Evolutionary conservation across 805 yeast genomes (phyloP).

Genomic region (Metschnikowia matae): DNA sequence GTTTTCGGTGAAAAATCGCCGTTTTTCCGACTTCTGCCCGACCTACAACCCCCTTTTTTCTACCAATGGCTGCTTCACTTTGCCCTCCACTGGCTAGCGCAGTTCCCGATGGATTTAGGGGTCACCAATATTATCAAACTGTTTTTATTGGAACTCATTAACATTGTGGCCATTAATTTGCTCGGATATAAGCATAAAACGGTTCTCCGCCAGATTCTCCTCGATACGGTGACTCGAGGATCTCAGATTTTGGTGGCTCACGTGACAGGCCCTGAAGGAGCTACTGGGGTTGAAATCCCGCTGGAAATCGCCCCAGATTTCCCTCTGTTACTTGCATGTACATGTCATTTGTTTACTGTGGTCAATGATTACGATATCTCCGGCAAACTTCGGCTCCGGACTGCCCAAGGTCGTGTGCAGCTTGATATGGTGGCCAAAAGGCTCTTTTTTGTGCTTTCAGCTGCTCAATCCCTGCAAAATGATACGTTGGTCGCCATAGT

Average conservation of each 20-base stretch:
- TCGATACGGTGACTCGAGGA: constrained; percentile 18
- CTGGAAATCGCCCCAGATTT: not conserved
- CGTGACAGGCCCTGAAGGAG: not conserved
- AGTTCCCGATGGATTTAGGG: constrained; percentile 10
- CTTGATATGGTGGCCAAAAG: constrained; percentile 30
- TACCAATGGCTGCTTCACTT: constrained; percentile 32
- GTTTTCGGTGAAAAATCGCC: not conserved
- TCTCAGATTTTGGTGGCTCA: not conserved
- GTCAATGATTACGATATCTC: constrained; percentile 35
- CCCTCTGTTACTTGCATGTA: constrained; percentile 8
- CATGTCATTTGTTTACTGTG: constrained; percentile 33
- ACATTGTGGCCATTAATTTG: constrained; percentile 27
- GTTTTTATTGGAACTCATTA: constrained; percentile 32
- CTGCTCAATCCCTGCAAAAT: constrained; percentile 1
- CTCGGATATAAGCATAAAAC: constrained; percentile 26
- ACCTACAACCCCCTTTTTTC: constrained; percentile 12
- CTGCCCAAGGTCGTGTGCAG: constrained; percentile 20
- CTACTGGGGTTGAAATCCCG: not conserved
- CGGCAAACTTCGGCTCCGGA: constrained; percentile 23
- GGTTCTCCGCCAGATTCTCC: constrained; percentile 17
- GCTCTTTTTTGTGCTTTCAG: constrained; percentile 27
- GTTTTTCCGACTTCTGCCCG: not conserved
- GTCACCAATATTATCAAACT: constrained; percentile 24
- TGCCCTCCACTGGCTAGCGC: constrained; percentile 24
- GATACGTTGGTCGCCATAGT: not conserved